Base-by-base conservation (phyloP, 306 rosid genomes). In the Vicia villosa region DNA sequence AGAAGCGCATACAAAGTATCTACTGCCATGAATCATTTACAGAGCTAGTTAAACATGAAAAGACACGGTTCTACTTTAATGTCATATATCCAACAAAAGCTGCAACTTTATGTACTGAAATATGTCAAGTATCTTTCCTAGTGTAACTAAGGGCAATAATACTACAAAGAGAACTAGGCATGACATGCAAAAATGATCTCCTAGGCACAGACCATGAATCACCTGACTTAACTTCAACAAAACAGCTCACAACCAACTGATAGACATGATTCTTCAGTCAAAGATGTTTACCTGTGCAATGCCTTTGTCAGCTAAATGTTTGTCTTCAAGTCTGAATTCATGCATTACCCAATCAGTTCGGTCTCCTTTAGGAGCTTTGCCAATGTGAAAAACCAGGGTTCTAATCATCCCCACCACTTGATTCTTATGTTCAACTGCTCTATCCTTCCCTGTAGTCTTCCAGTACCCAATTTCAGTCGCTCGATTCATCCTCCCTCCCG, bases 261-360 rank as follows among this genome's bases (percentile, higher is more conserved):
- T 16, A 51, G 38, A 26, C 1, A 57, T 8, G 41, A 62, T 47
- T 68, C 36, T 32, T 56, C 17, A 13, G 57, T 16, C 43, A 63
- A 45, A 24, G 16, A 42, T 16, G 22, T 19, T 46, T 88, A 93
- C 98, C 93, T 79, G 87, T 13, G 55, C 41, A 54, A 76, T 58
- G 37, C 78, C 85, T 41, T 16, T 59, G 1, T 61, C 79, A 38
- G 65, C 66, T 32, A 79, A 61, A 19, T 45, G 59, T 69, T 85
- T 63, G 40, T 83, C 83, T 46, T 84, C 84, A 61, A 90, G 84
- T 78, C 92, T 82, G 66, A 70, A 94, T 68, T 94, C 97, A 17
- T 90, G 95, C 87, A 94, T 79, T 17, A 90, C 97, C 98, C 98
- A 94, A 80, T 94, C 66, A 1, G 98, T 94, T 51, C 91, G 82